Percentiles rank a stretch among this genome's conserved stretches.
Evolutionary conservation across 192 early-diverging fungal genomes (phyloP).

Genomic region (Entomortierella chlamydospora): DNA sequence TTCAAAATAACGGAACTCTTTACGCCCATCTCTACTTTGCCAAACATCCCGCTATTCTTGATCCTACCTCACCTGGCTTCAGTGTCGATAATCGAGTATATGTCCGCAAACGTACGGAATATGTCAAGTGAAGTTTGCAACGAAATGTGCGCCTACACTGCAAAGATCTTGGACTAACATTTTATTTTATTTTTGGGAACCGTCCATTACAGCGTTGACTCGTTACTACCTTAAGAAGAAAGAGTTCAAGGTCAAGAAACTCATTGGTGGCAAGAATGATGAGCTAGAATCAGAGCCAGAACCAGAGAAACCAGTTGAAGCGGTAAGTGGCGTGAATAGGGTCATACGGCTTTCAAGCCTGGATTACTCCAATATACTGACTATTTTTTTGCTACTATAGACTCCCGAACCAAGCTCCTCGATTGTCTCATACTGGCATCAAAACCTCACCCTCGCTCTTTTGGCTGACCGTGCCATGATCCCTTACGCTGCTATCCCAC

Average conservation of each 20-base stretch:
- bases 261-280: constrained; percentile 49
- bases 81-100: constrained; percentile 60
- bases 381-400: constrained; percentile 1
- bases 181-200: too few relatives aligned
- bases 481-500: constrained; percentile 58
- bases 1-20: constrained; percentile 67
- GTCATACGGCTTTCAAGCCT: not conserved
- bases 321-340: constrained; percentile 15
- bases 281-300: constrained; percentile 49
- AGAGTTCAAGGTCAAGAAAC: constrained; percentile 65
- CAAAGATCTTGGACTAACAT: too few relatives aligned
- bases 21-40: constrained; percentile 73
- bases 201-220: constrained; percentile 54
- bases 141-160: not conserved
- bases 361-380: not conserved
- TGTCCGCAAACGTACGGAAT: constrained; percentile 59
- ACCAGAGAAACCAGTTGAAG: constrained; percentile 23
- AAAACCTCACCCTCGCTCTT: constrained; percentile 77
- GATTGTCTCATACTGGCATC: constrained; percentile 82
- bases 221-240: constrained; percentile 61
- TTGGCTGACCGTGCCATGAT: constrained; percentile 63
- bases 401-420: constrained; percentile 33
- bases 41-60: constrained; percentile 48
- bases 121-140: not conserved
- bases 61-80: constrained; percentile 56